Percentiles rank a stretch among this genome's conserved stretches.
Evolutionary conservation across 306 rosid genomes (phyloP).

Genomic region (Bauhinia variegata): DNA sequence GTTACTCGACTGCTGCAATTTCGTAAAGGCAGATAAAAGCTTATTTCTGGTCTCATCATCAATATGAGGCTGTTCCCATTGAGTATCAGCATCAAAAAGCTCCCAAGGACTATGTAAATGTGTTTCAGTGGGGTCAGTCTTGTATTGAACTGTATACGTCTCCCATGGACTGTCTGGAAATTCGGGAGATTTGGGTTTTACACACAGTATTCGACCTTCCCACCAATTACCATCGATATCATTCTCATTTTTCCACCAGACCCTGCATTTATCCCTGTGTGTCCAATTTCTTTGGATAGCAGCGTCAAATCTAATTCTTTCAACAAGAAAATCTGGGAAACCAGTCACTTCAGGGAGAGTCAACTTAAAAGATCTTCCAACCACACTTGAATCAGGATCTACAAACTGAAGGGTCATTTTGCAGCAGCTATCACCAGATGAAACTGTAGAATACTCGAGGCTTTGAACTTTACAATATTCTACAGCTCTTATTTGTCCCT

Average conservation of each 20-base stretch:
- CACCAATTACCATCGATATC: constrained; percentile 90
- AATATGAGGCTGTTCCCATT: constrained; percentile 79
- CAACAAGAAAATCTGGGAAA: constrained; percentile 96
- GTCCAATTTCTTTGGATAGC: constrained; percentile 88
- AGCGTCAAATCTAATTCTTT: constrained; percentile 75
- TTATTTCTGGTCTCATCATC: constrained; percentile 56
- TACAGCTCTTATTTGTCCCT: constrained; percentile 67
- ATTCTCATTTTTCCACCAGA: constrained; percentile 95
- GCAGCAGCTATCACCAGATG: constrained; percentile 99
- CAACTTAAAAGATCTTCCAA: constrained; percentile 65
- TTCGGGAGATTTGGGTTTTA: constrained; percentile 66
- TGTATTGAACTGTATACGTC: constrained; percentile 73
- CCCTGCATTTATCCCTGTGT: constrained; percentile 88
- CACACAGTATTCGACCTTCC: constrained; percentile 75
- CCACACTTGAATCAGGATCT: constrained; percentile 69
- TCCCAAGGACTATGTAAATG: constrained; percentile 99
- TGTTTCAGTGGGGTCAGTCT: constrained; percentile 63
- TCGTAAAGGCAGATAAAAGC: constrained; percentile 57
- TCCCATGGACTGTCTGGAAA: constrained; percentile 98
- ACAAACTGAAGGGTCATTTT: constrained; percentile 81
- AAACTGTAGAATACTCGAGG: constrained; percentile 74
- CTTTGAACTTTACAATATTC: constrained; percentile 75
- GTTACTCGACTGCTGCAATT: constrained; percentile 60
- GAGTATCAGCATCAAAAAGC: constrained; percentile 73
- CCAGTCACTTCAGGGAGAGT: constrained; percentile 86